Percentiles rank a stretch among this genome's conserved stretches.
These are phyloP conservation scores for Centaurea solstitialis DNA, from an alignment of 129 eudicot species.

Conservation along the genomic window DNA sequence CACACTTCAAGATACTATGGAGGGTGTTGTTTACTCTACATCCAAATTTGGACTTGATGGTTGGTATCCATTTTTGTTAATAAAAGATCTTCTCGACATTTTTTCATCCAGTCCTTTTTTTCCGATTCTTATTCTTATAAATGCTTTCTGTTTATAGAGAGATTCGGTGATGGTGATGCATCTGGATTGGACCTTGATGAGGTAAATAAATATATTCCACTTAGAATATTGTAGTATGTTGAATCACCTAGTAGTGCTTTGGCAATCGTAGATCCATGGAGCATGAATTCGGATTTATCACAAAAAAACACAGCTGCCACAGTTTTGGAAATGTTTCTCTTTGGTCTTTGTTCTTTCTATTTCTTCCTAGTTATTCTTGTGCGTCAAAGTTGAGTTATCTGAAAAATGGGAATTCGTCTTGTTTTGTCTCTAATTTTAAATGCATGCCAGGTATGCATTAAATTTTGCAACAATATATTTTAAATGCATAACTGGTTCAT, in stretches of 20 bases:
- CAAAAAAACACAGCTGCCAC: neutral
- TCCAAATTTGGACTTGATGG: slow-evolving; percentile 97
- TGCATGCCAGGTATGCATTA: too few relatives aligned
- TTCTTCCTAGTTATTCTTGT: neutral
- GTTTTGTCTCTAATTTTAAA: neutral
- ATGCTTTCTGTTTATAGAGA: slow-evolving; percentile 49
- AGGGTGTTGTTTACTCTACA: slow-evolving; percentile 83
- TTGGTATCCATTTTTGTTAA: slow-evolving; percentile 29
- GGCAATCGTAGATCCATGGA: neutral
- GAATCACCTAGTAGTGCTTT: neutral
- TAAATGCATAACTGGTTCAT: neutral
- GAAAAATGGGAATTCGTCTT: neutral
- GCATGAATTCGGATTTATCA: slow-evolving; percentile 8
- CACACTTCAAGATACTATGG: slow-evolving; percentile 97
- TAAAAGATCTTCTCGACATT: neutral
- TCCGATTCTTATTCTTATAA: neutral
- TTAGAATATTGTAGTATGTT: neutral
- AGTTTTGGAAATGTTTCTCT: neutral
- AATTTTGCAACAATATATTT: too few relatives aligned
- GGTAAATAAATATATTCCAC: slow-evolving; percentile 41
- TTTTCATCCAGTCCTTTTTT: neutral
- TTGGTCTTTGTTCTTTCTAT: neutral
- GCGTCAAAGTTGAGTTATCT: neutral
- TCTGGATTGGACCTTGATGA: slow-evolving; percentile 93
- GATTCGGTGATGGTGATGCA: slow-evolving; percentile 96